Evolutionary conservation across 257 asterid genomes (phyloP), one percentile per base, ranked within the genome.

Genomic region (Jaltomata sinuosa): DNA sequence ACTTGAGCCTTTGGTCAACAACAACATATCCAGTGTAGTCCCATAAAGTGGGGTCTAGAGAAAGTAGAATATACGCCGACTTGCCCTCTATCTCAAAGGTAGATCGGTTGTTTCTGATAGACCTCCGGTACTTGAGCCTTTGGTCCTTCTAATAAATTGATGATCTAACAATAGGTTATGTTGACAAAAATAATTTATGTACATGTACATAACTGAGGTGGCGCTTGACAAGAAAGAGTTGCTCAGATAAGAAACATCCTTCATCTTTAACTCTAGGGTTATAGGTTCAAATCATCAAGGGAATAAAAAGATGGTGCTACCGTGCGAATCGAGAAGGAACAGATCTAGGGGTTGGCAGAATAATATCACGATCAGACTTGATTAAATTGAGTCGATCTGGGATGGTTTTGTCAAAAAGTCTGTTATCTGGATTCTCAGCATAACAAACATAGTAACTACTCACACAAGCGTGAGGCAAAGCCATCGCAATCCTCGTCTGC

Each of bases 401-500:
- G 52, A 97, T 97, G 8, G 98, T 94, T 10, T 84, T 38, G 53
- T 97, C 98, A 50, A 94, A 97, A 18, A 91, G 61, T 87, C 96
- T 87, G 87, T 84, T 93, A 15, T 91, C 93, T 0, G 99, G 98
- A 86, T 94, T 95, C 92, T 97, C 99, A 0, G 98, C 99, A 22
- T 93, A 97, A 89, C 98, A 97, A 0, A 95, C 99, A 81, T 95
- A 97, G 93, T 94, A 97, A 87, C 97, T 94, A 77, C 97, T 86
- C 81, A 97, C 98, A 86, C 99, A 94, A 11, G 98, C 98, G 8
- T 97, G 99, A 53, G 98, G 99, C 88, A 97, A 49, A 55, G 98
- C 98, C 99, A 97, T 97, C 8, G 98, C 98, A 83, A 97, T 97
- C 92, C 98, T 91, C 50, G 98, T 97, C 98, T 97, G 95, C 79